These are phyloP conservation scores for Nannochloris sp. DNA, from an alignment of 139 green algal genomes.

Conservation along the genomic window DNA sequence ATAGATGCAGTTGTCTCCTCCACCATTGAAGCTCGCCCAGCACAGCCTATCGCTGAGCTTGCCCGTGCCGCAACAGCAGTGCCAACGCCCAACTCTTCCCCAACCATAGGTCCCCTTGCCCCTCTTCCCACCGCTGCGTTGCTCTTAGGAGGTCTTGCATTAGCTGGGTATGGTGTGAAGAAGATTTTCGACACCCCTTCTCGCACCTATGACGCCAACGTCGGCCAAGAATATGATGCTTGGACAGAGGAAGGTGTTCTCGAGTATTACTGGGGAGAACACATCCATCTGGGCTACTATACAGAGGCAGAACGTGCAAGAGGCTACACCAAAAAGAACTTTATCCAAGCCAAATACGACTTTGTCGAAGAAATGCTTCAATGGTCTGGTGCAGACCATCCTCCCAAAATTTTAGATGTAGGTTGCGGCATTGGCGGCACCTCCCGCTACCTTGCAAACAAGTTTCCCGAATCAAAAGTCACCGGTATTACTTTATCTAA, in stretches of 20 bases:
- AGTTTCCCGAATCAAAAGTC: constrained; percentile 61
- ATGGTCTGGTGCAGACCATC: constrained; percentile 31
- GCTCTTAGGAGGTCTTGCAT: constrained; percentile 9
- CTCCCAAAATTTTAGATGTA: constrained; percentile 77
- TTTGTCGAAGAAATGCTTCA: constrained; percentile 86
- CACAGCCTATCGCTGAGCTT: not conserved
- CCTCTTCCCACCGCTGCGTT: not conserved
- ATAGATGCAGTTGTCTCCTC: not conserved
- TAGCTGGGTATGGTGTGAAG: constrained; percentile 38
- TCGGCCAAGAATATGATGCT: constrained; percentile 88
- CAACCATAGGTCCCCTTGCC: not conserved
- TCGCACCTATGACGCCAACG: constrained; percentile 73
- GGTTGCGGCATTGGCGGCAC: constrained; percentile 92
- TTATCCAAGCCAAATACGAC: constrained; percentile 89
- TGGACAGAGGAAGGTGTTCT: constrained; percentile 83
- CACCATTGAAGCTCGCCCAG: not conserved
- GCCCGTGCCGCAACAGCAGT: not conserved
- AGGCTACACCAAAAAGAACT: constrained; percentile 83
- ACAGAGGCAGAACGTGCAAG: constrained; percentile 56
- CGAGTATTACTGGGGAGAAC: constrained; percentile 89
- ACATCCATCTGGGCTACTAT: constrained; percentile 96
- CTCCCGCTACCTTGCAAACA: constrained; percentile 69
- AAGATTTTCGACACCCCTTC: constrained; percentile 66
- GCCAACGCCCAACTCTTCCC: not conserved
- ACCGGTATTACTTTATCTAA: constrained; percentile 84